These are phyloP conservation scores for Aspergillus tamarii DNA, from an alignment of 2,329 filamentous ascomycete genomes.

Conservation along the genomic window DNA sequence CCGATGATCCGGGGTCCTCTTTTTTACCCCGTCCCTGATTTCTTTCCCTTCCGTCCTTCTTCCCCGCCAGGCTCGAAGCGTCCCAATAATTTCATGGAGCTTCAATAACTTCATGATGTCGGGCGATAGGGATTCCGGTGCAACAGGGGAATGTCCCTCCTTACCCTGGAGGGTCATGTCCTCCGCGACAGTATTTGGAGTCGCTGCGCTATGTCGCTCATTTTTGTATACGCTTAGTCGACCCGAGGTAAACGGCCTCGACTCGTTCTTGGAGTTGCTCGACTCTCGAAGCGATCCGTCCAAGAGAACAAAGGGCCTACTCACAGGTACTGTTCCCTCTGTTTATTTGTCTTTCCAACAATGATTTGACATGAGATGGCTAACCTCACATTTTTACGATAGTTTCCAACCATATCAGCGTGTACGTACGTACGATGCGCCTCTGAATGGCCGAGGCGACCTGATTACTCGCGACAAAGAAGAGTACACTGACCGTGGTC, in stretches of 20 bases:
- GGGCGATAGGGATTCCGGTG: slow-evolving; percentile 43
- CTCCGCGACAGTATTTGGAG: slow-evolving; percentile 72
- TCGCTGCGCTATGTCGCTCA: slow-evolving; percentile 69
- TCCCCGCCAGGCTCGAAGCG: slow-evolving; percentile 10
- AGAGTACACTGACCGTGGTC: slow-evolving; percentile 31
- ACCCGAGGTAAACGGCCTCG: slow-evolving; percentile 75
- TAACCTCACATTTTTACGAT: slow-evolving; percentile 10
- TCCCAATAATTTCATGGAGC: slow-evolving; percentile 27
- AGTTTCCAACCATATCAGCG: slow-evolving; percentile 88
- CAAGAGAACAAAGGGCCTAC: slow-evolving; percentile 71
- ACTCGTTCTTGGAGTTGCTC: slow-evolving; percentile 73
- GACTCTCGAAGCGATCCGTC: slow-evolving; percentile 71
- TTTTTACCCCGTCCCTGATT: slow-evolving; percentile 3
- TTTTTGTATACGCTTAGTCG: slow-evolving; percentile 77
- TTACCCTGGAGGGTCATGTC: slow-evolving; percentile 70
- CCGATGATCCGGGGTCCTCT: slow-evolving; percentile 12
- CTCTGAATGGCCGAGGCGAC: slow-evolving; percentile 20
- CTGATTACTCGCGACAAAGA: slow-evolving; percentile 17
- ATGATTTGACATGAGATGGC: slow-evolving; percentile 4
- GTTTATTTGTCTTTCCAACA: neutral
- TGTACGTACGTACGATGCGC: slow-evolving; percentile 64
- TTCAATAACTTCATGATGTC: slow-evolving; percentile 26
- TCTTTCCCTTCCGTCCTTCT: slow-evolving; percentile 2
- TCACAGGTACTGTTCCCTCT: slow-evolving; percentile 67
- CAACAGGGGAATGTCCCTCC: slow-evolving; percentile 48